Percentiles rank a stretch among this genome's conserved stretches.
These are phyloP conservation scores for Diaporthe citriasiana DNA, from an alignment of 2,329 filamentous ascomycete species.

Conservation along the genomic window DNA sequence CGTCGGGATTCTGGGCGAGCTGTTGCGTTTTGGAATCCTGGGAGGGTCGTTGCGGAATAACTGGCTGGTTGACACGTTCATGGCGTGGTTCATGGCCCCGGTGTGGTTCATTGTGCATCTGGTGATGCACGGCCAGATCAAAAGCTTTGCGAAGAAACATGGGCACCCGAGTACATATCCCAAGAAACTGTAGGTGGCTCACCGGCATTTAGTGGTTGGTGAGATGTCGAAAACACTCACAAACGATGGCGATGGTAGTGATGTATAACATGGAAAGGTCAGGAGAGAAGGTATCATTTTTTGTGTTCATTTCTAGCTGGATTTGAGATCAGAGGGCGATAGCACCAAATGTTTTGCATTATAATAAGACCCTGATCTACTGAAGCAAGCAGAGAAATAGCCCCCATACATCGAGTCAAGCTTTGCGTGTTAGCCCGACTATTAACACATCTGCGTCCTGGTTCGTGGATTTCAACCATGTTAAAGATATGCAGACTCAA, in stretches of 20 bases:
- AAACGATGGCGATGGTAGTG: neutral
- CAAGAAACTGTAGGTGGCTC: constrained; percentile 48
- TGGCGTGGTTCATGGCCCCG: constrained; percentile 66
- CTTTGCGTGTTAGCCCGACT: no score
- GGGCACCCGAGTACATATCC: constrained; percentile 69
- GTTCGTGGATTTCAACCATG: no score
- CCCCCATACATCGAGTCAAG: no score
- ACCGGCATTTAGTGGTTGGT: neutral
- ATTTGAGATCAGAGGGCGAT: neutral
- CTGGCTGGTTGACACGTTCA: constrained; percentile 71
- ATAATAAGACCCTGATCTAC: no score
- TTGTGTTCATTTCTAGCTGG: neutral
- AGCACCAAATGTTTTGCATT: neutral
- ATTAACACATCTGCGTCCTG: no score
- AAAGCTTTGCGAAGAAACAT: constrained; percentile 67
- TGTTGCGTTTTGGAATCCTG: constrained; percentile 76
- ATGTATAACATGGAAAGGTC: neutral
- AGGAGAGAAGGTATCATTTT: neutral
- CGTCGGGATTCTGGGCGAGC: constrained; percentile 77
- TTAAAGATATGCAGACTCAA: no score
- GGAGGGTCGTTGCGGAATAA: constrained; percentile 71
- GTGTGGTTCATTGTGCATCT: constrained; percentile 71
- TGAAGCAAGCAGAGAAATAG: no score
- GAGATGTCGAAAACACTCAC: no score
- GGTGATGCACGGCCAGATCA: constrained; percentile 71